Evolutionary conservation across 2,329 filamentous ascomycete species (phyloP).

Genomic region (Pseudogymnoascus sp.): DNA sequence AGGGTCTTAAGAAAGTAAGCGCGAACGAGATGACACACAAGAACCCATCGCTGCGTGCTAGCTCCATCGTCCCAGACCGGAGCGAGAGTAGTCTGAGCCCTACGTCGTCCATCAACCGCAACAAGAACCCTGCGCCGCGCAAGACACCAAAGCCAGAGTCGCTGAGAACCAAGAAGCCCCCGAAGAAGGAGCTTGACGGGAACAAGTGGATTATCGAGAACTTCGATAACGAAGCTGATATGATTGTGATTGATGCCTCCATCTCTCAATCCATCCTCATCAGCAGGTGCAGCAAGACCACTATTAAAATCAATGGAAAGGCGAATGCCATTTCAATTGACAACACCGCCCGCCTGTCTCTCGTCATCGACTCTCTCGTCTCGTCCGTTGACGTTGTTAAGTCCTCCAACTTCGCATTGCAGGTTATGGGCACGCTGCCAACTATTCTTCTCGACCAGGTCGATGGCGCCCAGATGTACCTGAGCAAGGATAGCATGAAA

Average conservation of each 20-base stretch:
- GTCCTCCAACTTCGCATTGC: conserved; percentile 87
- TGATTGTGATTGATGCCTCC: conserved; percentile 73
- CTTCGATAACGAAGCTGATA: conserved; percentile 66
- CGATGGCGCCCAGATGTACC: conserved; percentile 80
- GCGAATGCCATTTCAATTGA: conserved; percentile 95
- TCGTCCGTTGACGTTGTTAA: conserved; percentile 94
- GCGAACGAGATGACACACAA: conserved; percentile 97
- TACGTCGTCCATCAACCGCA: conserved; percentile 45
- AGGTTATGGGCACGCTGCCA: conserved; percentile 78
- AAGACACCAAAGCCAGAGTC: conserved; percentile 83
- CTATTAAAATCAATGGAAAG: conserved; percentile 84
- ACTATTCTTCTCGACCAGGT: conserved; percentile 90
- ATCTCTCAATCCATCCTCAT: conserved; percentile 88
- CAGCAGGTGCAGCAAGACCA: conserved; percentile 83
- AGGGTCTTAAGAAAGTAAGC: conserved; percentile 86
- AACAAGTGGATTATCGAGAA: conserved; percentile 98
- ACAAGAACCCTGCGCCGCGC: conserved; percentile 80
- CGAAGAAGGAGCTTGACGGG: conserved; percentile 70
- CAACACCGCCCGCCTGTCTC: conserved; percentile 75
- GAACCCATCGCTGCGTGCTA: conserved; percentile 77
- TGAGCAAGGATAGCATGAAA: conserved; percentile 67
- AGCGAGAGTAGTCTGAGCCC: conserved; percentile 45
- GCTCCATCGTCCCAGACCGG: conserved; percentile 59
- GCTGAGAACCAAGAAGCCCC: conserved; percentile 76
- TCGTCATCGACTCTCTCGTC: conserved; percentile 83